A percentile compares a stretch with the other conserved stretches of the same genome.
phyloP scores from a whole-genome alignment of 345 rosid genomes.

The Excoecaria agallocha region DNA sequence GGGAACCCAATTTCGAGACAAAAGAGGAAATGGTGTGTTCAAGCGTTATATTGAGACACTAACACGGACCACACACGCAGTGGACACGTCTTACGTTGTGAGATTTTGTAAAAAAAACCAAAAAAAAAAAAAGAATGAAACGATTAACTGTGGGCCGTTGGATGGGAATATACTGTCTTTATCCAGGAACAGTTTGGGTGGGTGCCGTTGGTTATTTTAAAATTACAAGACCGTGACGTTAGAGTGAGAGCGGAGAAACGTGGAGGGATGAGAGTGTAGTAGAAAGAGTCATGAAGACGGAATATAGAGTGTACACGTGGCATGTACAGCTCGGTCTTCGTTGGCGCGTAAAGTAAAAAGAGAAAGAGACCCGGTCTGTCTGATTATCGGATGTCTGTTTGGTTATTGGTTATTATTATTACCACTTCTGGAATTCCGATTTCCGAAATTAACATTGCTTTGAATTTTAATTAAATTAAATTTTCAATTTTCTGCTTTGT shows the following conservation, averaged over 20 bases:
- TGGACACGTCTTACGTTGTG: conserved; percentile 5
- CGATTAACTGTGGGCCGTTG: background rate
- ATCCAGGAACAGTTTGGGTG: background rate
- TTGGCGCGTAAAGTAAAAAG: conserved; percentile 15
- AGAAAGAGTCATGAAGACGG: background rate
- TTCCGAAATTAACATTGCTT: too few species aligned
- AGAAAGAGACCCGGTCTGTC: conserved; percentile 2
- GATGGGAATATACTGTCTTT: background rate
- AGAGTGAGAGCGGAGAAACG: background rate
- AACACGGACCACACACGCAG: conserved; percentile 12
- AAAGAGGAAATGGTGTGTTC: too few species aligned
- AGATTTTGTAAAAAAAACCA: too few species aligned
- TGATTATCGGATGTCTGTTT: background rate
- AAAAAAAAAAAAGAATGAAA: too few species aligned
- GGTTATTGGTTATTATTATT: background rate
- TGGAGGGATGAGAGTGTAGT: background rate
- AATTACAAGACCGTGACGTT: background rate
- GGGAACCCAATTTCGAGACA: too few species aligned
- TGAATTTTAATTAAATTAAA: too few species aligned
- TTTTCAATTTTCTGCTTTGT: too few species aligned
- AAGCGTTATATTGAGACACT: background rate
- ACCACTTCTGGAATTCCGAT: too few species aligned
- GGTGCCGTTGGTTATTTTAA: background rate
- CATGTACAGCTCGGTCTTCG: conserved; percentile 16
- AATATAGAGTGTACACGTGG: conserved; percentile 13